These are phyloP conservation scores for Dipodascopsis uninucleata DNA, from an alignment of 805 yeast species.

Conservation along the genomic window DNA sequence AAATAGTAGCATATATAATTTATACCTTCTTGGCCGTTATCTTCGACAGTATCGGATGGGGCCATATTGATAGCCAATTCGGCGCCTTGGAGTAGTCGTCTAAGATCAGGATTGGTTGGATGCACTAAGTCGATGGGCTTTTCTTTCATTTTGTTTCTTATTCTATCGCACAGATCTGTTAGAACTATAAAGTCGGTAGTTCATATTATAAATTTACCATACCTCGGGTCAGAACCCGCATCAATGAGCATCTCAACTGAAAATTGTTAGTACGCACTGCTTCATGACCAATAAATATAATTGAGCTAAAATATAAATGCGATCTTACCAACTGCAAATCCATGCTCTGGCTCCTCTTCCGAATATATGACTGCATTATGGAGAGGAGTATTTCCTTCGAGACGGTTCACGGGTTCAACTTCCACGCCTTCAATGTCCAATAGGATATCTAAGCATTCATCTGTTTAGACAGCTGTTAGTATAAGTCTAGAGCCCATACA, in stretches of 20 bases:
- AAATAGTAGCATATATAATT: neutral
- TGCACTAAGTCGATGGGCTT: constrained; percentile 71
- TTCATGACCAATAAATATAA: neutral
- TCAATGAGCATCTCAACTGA: constrained; percentile 71
- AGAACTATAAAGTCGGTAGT: no score
- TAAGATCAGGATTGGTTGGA: constrained; percentile 53
- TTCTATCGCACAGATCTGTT: constrained; percentile 29
- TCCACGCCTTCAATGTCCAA: constrained; percentile 89
- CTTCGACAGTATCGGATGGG: constrained; percentile 21
- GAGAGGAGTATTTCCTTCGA: constrained; percentile 82
- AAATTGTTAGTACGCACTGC: no score
- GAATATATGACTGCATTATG: constrained; percentile 80
- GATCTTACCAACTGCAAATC: constrained; percentile 52
- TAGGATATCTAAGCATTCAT: constrained; percentile 76
- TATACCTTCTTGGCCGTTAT: constrained; percentile 18
- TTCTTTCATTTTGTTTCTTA: constrained; percentile 57
- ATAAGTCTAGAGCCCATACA: neutral
- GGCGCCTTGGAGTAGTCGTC: constrained; percentile 70
- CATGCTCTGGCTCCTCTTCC: constrained; percentile 78
- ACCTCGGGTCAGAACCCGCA: constrained; percentile 80
- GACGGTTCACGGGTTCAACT: constrained; percentile 70
- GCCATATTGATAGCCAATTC: constrained; percentile 56
- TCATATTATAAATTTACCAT: constrained; percentile 5
- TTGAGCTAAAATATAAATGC: neutral
- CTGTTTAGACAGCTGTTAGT: constrained; percentile 11